Conservation (phyloP, 129 eudicot species). For the Logfia minima region DNA sequence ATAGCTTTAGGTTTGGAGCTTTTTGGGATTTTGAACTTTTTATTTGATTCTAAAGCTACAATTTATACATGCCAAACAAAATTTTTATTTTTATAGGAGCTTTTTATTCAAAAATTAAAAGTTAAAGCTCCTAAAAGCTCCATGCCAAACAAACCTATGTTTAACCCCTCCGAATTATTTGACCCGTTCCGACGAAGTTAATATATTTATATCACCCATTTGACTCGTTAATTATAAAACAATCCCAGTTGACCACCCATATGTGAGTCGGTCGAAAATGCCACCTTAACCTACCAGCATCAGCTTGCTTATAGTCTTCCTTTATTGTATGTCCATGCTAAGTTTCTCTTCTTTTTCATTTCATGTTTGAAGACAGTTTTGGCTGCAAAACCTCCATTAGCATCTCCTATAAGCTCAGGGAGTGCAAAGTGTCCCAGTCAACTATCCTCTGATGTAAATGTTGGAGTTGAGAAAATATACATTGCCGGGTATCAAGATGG, state of each 20-base stretch:
- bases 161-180: background rate
- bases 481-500: conserved; percentile 98
- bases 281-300: conserved; percentile 10
- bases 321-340: conserved; percentile 20
- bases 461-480: conserved; percentile 62
- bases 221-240: background rate
- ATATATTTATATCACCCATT: background rate
- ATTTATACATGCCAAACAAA: no score
- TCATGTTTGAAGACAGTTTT: conserved; percentile 53
- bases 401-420: conserved; percentile 27
- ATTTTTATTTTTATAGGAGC: no score
- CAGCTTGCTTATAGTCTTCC: conserved; percentile 14
- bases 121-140: no score
- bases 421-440: conserved; percentile 56
- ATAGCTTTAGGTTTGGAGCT: no score
- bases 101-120: no score
- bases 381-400: conserved; percentile 46
- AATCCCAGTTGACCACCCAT: background rate
- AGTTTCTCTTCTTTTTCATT: conserved; percentile 34
- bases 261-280: conserved; percentile 11
- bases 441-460: conserved; percentile 42
- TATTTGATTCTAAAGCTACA: no score
- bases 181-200: background rate
- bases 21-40: no score
- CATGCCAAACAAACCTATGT: no score